Base-by-base conservation (phyloP, 1,139 yeast genomes). In the Suhomyces choctaworum region DNA sequence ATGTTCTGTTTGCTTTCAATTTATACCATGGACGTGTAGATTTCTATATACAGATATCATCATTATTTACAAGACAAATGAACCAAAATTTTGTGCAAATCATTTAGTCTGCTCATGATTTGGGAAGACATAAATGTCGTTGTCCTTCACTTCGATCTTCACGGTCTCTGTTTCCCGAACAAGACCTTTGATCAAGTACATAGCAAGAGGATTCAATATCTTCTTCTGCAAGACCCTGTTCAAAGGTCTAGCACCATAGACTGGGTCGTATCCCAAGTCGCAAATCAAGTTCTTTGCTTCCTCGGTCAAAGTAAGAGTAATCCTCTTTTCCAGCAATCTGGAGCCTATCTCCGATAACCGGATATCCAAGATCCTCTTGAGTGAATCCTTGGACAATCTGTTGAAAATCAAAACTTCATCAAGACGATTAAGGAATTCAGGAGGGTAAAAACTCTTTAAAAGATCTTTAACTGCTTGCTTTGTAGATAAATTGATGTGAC, bases 211-310 rank as follows among this genome's bases (percentile, higher is more conserved):
- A 55, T 90, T 89, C 60, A 92, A 70, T 13, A 92, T 58, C 47
- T 74, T 67, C 67, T 84, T 87, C 57, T 88, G 96, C 42, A 92
- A 79, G 25, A 89, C 76, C 50, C 98, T 77, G 68, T 92, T 92
- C 56, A 92, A 73, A 6, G 98, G 98, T 56, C 98, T 78, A 1
- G 98, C 98, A 48, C 98, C 98, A 54, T 90, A 92, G 28, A 80
- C 60, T 21, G 88, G 88, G 54, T 90, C 97, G 57, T 90, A 92
- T 3, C 98, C 98, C 47, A 83, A 67, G 23, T 82, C 81, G 5
- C 90, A 82, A 27, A 92, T 68, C 82, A 92, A 80, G 10, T 70
- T 73, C 60, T 84, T 87, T 4, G 94, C 94, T 9, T 71, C 77
- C 10, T 70, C 73, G 1, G 74, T 53, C 16, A 92, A 70, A 0